Evolutionary conservation across 805 yeast species (phyloP).

Genomic region (Ogataea polymorpha): DNA sequence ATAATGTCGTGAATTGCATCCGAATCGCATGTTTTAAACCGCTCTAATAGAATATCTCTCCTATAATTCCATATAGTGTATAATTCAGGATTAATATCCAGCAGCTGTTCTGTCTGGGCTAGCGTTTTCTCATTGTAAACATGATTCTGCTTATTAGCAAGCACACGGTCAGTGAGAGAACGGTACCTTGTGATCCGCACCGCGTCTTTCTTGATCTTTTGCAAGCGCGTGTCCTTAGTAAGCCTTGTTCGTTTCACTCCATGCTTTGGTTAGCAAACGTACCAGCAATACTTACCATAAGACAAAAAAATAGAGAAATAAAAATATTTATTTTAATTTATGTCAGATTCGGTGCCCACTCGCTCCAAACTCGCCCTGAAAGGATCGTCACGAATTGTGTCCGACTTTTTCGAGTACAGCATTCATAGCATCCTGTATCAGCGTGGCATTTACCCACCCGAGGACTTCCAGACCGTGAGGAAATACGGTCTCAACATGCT

Average conservation of each 20-base stretch:
- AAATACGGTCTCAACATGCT: slow-evolving; percentile 79
- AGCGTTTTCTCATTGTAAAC: slow-evolving; percentile 40
- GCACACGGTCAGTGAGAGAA: slow-evolving; percentile 40
- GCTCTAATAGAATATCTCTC: slow-evolving; percentile 57
- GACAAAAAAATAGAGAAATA: background rate
- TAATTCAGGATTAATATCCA: slow-evolving; percentile 76
- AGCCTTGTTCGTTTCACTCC: slow-evolving; percentile 62
- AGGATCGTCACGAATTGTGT: slow-evolving; percentile 75
- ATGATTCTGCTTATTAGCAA: slow-evolving; percentile 33
- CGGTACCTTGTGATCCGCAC: slow-evolving; percentile 56
- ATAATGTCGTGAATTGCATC: slow-evolving; percentile 33
- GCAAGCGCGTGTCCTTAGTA: slow-evolving; percentile 50
- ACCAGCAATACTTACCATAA: slow-evolving; percentile 3
- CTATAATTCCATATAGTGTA: slow-evolving; percentile 90
- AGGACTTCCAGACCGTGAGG: slow-evolving; percentile 72
- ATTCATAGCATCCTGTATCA: slow-evolving; percentile 82
- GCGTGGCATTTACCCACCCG: slow-evolving; percentile 85
- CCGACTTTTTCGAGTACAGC: slow-evolving; percentile 82
- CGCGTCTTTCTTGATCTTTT: slow-evolving; percentile 56
- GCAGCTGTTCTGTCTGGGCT: slow-evolving; percentile 51
- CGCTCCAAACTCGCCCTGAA: slow-evolving; percentile 56
- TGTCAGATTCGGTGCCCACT: slow-evolving; percentile 30
- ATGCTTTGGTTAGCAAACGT: slow-evolving; percentile 42
- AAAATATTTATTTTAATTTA: slow-evolving; percentile 1
- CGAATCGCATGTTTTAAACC: slow-evolving; percentile 25